Base-by-base conservation (phyloP, 2,329 filamentous ascomycete genomes). In the Pseudocercospora fuligena region DNA sequence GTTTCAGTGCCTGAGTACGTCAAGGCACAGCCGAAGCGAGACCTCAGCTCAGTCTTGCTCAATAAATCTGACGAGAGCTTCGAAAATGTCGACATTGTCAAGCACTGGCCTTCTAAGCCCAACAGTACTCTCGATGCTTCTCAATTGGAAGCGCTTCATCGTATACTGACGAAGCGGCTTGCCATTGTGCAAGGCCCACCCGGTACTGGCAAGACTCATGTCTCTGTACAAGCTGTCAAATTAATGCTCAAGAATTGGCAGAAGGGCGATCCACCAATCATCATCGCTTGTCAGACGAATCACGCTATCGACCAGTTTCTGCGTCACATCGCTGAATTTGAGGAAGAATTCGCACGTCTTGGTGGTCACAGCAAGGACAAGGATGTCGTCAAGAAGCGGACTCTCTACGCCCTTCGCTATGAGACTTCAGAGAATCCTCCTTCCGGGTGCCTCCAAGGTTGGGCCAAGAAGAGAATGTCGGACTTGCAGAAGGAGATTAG, bases 241-340 rank as follows among this genome's bases (percentile, higher is more conserved):
- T 82, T 90, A 1, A 81, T 94, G 61, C 81, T 92, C 0, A 78
- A 83, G 1, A 92, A 90, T 61, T 84, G 87, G 73, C 75, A 77
- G 1, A 73, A 75, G 1, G 82, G 79, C 0, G 87, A 90, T 65
- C 85, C 89, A 8, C 92, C 92, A 0, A 89, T 97, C 31, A 84
- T 97, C 21, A 83, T 97, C 3, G 87, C 93, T 0, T 93, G 92
- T 7, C 93, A 97, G 73, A 97, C 93, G 0, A 97, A 97, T 66
- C 93, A 97, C 78, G 93, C 93, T 0, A 81, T 97, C 0, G 93
- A 97, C 72, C 93, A 97, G 75, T 82, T 97, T 0, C 82, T 97
- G 0, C 80, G 81, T 0, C 87, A 90, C 63, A 83, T 93, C 16
- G 82, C 88, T 0, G 75, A 81, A 5, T 90, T 90, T 70, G 89